phyloP scores from a whole-genome alignment of 2,329 filamentous ascomycete species.

The Phialemoniopsis sp. region DNA sequence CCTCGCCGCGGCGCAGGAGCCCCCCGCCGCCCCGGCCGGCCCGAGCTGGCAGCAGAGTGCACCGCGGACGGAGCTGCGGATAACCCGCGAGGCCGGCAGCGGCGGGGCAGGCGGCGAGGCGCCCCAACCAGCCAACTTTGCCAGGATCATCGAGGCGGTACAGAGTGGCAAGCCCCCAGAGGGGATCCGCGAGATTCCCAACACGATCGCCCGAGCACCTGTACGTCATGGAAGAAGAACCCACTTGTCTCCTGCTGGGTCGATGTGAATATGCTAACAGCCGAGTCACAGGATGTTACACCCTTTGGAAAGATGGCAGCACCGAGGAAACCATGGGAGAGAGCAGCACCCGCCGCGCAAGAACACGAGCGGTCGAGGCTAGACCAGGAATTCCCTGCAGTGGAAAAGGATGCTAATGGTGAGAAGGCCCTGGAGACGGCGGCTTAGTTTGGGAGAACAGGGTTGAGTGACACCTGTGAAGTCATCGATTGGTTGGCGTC shows the following conservation, averaged over 20 bases:
- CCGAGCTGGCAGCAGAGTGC: conserved; percentile 45
- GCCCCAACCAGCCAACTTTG: conserved; percentile 79
- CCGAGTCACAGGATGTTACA: conserved; percentile 32
- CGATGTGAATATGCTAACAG: too few species aligned
- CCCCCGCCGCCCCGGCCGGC: conserved; percentile 4
- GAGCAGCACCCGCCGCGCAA: conserved; percentile 23
- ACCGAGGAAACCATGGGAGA: conserved; percentile 76
- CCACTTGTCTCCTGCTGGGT: background rate
- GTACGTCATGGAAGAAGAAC: conserved; percentile 36
- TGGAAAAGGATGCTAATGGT: conserved; percentile 13
- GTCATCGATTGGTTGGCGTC: too few species aligned
- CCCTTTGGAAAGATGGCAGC: conserved; percentile 42
- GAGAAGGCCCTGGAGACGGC: background rate
- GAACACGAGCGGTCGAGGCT: conserved; percentile 16
- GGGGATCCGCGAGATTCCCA: conserved; percentile 82
- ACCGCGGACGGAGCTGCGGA: conserved; percentile 39
- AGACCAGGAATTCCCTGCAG: conserved; percentile 21
- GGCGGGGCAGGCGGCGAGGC: conserved; percentile 27
- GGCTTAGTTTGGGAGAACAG: background rate
- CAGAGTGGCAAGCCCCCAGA: conserved; percentile 79
- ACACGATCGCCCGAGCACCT: conserved; percentile 69
- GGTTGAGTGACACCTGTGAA: too few species aligned
- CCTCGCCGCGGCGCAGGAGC: background rate
- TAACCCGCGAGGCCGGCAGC: conserved; percentile 29
- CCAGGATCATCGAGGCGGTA: conserved; percentile 81